These are phyloP conservation scores for Phytophthora lateralis DNA, from an alignment of 352 stramenopile species.

Conservation along the genomic window DNA sequence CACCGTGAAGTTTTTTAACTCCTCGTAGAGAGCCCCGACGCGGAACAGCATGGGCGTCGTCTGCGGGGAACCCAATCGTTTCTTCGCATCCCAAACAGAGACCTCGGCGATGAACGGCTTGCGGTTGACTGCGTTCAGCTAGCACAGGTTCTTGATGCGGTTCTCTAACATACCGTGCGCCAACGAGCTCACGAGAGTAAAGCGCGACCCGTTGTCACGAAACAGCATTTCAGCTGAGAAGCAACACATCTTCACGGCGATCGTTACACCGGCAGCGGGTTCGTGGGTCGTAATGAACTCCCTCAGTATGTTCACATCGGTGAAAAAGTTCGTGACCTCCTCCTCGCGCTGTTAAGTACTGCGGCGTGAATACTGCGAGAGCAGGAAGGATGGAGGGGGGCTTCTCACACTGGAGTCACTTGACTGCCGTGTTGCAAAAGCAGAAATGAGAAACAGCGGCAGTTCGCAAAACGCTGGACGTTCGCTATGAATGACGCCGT, in stretches of 20 bases:
- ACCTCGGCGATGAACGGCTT: slow-evolving; percentile 7
- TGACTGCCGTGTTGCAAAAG: neutral
- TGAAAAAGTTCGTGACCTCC: slow-evolving; percentile 5
- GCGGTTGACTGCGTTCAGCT: slow-evolving; percentile 4
- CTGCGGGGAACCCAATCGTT: neutral
- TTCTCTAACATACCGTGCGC: neutral
- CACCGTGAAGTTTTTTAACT: neutral
- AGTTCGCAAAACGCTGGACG: too few relatives aligned
- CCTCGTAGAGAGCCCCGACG: neutral
- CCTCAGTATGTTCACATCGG: neutral
- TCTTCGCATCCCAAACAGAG: slow-evolving; percentile 5
- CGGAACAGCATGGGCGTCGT: neutral
- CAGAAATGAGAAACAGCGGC: neutral
- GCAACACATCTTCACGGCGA: slow-evolving; percentile 11
- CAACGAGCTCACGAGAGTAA: neutral
- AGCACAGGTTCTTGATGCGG: neutral
- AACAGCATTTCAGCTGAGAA: neutral
- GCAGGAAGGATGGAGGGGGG: too few relatives aligned
- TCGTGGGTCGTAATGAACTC: slow-evolving; percentile 5
- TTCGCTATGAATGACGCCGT: too few relatives aligned
- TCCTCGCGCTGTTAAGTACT: slow-evolving; percentile 1
- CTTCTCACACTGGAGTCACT: too few relatives aligned
- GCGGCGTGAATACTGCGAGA: neutral
- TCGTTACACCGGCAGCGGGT: neutral
- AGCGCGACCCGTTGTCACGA: slow-evolving; percentile 1